Base-by-base conservation (phyloP, 1,284 basidiomycete species). In the Somion occarium region DNA sequence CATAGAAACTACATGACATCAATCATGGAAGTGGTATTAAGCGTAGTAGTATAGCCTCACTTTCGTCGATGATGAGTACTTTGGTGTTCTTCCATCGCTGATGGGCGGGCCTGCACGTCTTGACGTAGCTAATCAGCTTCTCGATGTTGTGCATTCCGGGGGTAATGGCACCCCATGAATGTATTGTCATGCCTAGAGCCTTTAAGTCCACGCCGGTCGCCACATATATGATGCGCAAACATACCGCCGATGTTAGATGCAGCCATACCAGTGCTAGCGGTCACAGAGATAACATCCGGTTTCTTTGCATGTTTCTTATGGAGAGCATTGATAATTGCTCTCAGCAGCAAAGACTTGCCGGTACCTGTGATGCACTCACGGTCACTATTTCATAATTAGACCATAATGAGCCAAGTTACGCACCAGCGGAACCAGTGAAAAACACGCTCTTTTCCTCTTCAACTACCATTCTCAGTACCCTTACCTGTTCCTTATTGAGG, bases 1-100 rank as follows among this genome's bases (percentile, higher is more conserved):
- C 96, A 99, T 99, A 0, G 96, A 99, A 2, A 97, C 94, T 98
- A 58, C 9, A 48, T n/a, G 26, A 37, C 45, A 13, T n/a, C n/a
- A n/a, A n/a, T n/a, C n/a, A n/a, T n/a, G n/a, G n/a, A n/a, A n/a
- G n/a, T n/a, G n/a, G n/a, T n/a, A n/a, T n/a, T n/a, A n/a, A n/a
- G n/a, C n/a, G n/a, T n/a, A n/a, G n/a, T n/a, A n/a, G n/a, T n/a
- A n/a, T n/a, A n/a, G 5, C 37, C 53, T 56, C 56, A 94, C 94
- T 82, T 80, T 99, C 96, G 65, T 99, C 96, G 48, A 99, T 87
- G 60, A 99, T 87, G 27, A 99, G 78, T 1, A 94, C 88, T 62
- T 85, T 82, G 0, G 69, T 70, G 18, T 60, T 56, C 51, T 64
- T 71, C 70, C 70, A 72, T 5, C 70, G 61, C 53, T 66, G 63